Percentiles rank a stretch among this genome's conserved stretches.
phyloP scores from a whole-genome alignment of 305 asterid species.

The Fraxinus dipetala region DNA sequence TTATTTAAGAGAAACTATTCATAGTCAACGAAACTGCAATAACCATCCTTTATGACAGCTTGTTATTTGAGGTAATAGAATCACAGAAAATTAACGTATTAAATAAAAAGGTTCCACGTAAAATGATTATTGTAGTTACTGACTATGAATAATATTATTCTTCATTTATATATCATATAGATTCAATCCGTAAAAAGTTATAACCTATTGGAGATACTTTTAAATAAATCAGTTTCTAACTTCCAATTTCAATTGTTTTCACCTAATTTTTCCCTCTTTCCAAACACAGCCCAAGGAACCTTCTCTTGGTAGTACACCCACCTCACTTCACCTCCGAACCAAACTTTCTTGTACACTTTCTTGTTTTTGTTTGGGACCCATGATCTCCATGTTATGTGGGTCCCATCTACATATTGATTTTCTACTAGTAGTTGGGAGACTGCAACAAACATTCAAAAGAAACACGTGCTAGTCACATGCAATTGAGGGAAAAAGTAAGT shows the following conservation, averaged over 20 bases:
- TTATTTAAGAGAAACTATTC: too few relatives aligned
- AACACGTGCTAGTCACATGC: neutral
- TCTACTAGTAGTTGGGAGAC: neutral
- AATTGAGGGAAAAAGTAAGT: neutral
- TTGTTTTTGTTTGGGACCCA: neutral
- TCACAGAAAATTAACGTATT: too few relatives aligned
- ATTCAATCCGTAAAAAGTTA: too few relatives aligned
- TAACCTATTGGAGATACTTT: neutral
- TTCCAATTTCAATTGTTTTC: neutral
- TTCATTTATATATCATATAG: too few relatives aligned
- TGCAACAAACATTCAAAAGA: neutral
- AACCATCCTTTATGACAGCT: too few relatives aligned
- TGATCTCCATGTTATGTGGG: neutral
- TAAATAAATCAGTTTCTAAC: neutral
- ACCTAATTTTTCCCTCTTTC: neutral
- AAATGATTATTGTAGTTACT: too few relatives aligned
- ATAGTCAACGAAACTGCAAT: too few relatives aligned
- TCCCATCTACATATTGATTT: neutral
- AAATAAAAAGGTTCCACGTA: too few relatives aligned
- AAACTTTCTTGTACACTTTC: neutral
- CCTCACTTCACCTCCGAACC: neutral
- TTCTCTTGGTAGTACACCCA: neutral
- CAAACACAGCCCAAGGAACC: neutral
- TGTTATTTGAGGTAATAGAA: too few relatives aligned
- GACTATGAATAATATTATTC: too few relatives aligned